Conservation (phyloP, 257 asterid species). For the Lycium barbarum region DNA sequence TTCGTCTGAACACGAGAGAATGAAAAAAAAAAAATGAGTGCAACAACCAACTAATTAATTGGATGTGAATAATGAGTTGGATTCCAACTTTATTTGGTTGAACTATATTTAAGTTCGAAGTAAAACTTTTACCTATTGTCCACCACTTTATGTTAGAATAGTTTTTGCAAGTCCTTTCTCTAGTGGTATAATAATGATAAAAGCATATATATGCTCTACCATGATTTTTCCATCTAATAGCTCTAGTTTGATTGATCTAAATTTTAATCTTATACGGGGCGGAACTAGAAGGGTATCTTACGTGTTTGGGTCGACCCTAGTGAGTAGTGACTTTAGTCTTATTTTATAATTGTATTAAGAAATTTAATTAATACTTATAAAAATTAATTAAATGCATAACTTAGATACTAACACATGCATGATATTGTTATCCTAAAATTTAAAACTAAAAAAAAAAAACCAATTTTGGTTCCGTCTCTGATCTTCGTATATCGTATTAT, state of each 20-base stretch:
- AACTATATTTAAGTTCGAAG: not conserved
- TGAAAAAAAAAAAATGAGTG: slow-evolving; percentile 50
- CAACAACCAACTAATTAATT: slow-evolving; percentile 51
- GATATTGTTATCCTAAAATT: not conserved
- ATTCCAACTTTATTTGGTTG: slow-evolving; percentile 55
- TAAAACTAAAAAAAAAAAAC: not conserved
- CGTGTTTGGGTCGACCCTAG: not conserved
- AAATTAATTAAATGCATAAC: not conserved
- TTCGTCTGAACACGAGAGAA: slow-evolving; percentile 46
- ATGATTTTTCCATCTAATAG: not conserved
- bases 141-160: slow-evolving; percentile 8
- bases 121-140: slow-evolving; percentile 3
- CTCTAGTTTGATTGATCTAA: not conserved
- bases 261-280: not conserved
- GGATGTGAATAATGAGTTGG: slow-evolving; percentile 75
- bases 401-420: too few relatives aligned
- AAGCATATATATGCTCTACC: not conserved
- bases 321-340: not conserved
- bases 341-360: not conserved
- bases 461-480: too few relatives aligned
- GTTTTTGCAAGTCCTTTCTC: not conserved
- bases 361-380: not conserved
- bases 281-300: not conserved
- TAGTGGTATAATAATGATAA: not conserved
- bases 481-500: not conserved